A percentile compares a stretch with the other conserved stretches of the same genome.
These are phyloP conservation scores for Candida ascalaphidarum DNA, from an alignment of 805 yeast species.

Conservation along the genomic window DNA sequence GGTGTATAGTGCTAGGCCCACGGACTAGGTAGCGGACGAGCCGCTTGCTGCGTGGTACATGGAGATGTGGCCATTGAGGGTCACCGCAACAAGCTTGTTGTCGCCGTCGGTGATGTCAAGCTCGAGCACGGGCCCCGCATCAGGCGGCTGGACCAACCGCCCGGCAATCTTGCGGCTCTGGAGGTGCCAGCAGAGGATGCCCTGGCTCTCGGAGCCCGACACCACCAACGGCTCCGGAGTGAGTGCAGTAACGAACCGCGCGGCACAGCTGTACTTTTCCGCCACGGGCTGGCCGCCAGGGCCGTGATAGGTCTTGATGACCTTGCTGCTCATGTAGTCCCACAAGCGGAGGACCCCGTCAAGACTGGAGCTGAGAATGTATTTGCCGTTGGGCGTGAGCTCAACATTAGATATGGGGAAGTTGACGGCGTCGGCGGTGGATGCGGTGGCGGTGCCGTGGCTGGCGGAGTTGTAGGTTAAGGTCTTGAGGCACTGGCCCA, in stretches of 20 bases:
- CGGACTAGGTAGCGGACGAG: no score
- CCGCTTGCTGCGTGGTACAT: no score
- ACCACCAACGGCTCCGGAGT: constrained; percentile 33
- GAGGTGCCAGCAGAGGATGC: constrained; percentile 57
- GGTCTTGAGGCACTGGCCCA: constrained; percentile 91
- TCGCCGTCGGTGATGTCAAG: constrained; percentile 33
- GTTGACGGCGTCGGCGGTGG: constrained; percentile 36
- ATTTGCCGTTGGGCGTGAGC: constrained; percentile 76
- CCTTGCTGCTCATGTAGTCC: constrained; percentile 78
- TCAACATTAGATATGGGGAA: constrained; percentile 71
- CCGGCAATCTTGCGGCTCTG: constrained; percentile 45
- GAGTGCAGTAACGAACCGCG: constrained; percentile 41
- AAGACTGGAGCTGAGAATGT: constrained; percentile 65
- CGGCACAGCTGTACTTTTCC: constrained; percentile 45
- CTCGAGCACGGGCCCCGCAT: constrained; percentile 28
- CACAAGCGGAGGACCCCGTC: constrained; percentile 77
- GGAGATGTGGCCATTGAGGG: constrained; percentile 12
- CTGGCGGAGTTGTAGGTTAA: constrained; percentile 67
- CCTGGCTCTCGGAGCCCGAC: constrained; percentile 54
- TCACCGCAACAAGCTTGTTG: constrained; percentile 19
- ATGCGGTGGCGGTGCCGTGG: constrained; percentile 50
- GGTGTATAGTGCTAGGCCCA: no score
- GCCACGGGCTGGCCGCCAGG: constrained; percentile 23
- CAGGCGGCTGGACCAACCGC: constrained; percentile 9
- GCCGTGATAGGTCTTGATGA: constrained; percentile 61